phyloP scores from a whole-genome alignment of 192 early-diverging fungal genomes.

The Geranomyces variabilis region DNA sequence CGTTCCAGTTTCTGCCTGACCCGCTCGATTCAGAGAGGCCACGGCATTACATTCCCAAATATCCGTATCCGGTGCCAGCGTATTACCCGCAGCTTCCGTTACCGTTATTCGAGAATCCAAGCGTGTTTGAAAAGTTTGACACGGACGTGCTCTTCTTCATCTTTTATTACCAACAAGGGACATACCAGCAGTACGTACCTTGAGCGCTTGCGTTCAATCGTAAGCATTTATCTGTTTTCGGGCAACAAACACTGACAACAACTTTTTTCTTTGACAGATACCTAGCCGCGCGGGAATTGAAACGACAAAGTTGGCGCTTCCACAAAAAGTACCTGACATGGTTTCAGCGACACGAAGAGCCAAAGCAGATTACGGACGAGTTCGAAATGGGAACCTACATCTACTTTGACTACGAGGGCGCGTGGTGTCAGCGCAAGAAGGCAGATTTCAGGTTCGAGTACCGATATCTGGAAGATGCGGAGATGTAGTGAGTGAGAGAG shows the following conservation, averaged over 20 bases:
- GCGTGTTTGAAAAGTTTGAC: conserved; percentile 88
- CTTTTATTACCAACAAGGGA: conserved; percentile 97
- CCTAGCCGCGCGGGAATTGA: conserved; percentile 92
- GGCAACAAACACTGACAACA: too few species aligned
- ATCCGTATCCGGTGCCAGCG: conserved; percentile 78
- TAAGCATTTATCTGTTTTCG: not conserved
- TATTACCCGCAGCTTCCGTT: conserved; percentile 89
- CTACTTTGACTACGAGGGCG: conserved; percentile 97
- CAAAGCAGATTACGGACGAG: conserved; percentile 91
- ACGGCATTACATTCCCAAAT: conserved; percentile 75
- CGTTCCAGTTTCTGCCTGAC: conserved; percentile 81
- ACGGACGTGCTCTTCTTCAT: conserved; percentile 96
- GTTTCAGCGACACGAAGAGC: conserved; percentile 99
- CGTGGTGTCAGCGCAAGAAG: conserved; percentile 97
- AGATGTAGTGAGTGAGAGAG: conserved; percentile 23
- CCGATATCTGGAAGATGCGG: conserved; percentile 37
- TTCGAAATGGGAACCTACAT: conserved; percentile 98
- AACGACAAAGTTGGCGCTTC: conserved; percentile 96
- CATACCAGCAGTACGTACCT: conserved; percentile 87
- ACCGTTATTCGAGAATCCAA: conserved; percentile 79
- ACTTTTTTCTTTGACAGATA: too few species aligned
- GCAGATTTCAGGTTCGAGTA: conserved; percentile 73
- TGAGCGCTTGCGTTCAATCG: not conserved
- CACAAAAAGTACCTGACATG: conserved; percentile 98
- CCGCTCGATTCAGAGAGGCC: conserved; percentile 80